phyloP scores from a whole-genome alignment of 768 basidiomycete genomes.

The Trametes villosa region DNA sequence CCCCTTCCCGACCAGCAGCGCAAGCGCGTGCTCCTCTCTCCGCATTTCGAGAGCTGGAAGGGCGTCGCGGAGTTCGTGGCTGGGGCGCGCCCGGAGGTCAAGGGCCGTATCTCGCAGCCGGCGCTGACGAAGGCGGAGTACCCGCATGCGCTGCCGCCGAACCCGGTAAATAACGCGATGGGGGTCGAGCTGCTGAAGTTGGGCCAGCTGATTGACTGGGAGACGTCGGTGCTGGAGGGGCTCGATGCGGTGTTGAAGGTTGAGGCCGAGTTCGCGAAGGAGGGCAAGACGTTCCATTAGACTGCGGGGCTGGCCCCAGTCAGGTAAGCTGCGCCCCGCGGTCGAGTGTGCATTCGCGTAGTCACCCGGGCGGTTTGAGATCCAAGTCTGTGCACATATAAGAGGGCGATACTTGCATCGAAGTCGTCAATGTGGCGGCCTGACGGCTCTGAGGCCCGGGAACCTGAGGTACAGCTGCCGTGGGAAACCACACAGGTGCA shows the following conservation, averaged over 20 bases:
- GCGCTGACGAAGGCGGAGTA: slow-evolving; percentile 4
- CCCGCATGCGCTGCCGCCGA: neutral
- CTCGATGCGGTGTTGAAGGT: slow-evolving; percentile 21
- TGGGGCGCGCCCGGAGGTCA: slow-evolving; percentile 16
- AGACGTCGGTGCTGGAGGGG: slow-evolving; percentile 21
- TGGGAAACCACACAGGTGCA: too few species aligned
- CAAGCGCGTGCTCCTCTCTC: slow-evolving; percentile 16
- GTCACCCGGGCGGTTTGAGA: too few species aligned
- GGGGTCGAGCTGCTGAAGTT: slow-evolving; percentile 23
- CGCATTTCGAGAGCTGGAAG: slow-evolving; percentile 4
- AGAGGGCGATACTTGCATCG: too few species aligned
- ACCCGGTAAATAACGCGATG: slow-evolving; percentile 15
- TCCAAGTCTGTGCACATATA: too few species aligned
- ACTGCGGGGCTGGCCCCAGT: too few species aligned
- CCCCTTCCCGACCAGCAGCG: slow-evolving; percentile 1
- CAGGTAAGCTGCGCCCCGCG: too few species aligned
- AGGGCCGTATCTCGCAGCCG: slow-evolving; percentile 7
- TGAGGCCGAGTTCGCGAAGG: slow-evolving; percentile 19
- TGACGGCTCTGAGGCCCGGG: too few species aligned
- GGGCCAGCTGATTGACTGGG: slow-evolving; percentile 9
- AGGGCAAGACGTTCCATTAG: slow-evolving; percentile 10
- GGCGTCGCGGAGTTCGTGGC: slow-evolving; percentile 9
- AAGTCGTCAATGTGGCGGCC: too few species aligned
- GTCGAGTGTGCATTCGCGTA: too few species aligned
- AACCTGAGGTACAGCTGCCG: too few species aligned